phyloP scores from a whole-genome alignment of 345 rosid species.

The Brassica carinata region DNA sequence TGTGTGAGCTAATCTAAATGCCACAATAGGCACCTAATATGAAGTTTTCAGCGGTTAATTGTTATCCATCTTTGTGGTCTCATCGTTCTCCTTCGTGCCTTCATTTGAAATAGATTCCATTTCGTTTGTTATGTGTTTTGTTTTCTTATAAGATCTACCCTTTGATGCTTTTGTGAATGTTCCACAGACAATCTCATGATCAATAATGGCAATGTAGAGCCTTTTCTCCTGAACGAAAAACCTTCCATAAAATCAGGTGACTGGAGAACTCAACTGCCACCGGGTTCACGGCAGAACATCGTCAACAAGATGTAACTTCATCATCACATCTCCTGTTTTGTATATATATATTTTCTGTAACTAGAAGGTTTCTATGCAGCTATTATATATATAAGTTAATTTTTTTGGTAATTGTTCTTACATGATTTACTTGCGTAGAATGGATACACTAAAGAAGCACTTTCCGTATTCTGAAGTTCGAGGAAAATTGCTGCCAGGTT shows the following conservation, averaged over 20 bases:
- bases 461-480: conserved; percentile 68
- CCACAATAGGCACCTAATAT: no score
- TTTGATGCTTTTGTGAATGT: neutral
- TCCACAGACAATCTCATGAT: neutral
- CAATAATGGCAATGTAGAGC: conserved; percentile 46
- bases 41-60: no score
- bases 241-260: neutral
- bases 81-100: neutral
- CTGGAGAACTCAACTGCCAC: neutral
- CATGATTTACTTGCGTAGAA: conserved; percentile 41
- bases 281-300: neutral
- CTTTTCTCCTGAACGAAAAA: conserved; percentile 26
- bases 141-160: neutral
- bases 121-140: neutral
- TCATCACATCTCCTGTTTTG: neutral
- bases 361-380: neutral
- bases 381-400: no score
- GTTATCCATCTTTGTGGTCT: no score
- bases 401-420: neutral
- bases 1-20: no score
- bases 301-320: neutral
- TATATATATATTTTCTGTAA: no score
- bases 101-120: neutral
- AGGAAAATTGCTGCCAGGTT: no score
- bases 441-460: conserved; percentile 61